phyloP scores from a whole-genome alignment of 2,329 filamentous ascomycete genomes.

The Trichoderma semiorbis region DNA sequence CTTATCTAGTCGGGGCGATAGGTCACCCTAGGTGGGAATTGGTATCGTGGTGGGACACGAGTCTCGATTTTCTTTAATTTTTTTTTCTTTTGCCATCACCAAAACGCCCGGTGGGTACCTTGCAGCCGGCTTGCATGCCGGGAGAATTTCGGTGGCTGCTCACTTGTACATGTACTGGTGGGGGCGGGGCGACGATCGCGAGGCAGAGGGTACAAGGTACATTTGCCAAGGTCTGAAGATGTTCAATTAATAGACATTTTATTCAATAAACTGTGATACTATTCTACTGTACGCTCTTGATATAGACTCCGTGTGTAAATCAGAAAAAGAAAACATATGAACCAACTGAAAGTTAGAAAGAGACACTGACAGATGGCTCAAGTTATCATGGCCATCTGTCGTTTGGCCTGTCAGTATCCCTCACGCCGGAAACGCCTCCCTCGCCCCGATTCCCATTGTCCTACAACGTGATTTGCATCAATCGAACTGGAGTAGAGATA shows the following conservation, averaged over 20 bases:
- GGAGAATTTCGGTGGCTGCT: constrained; percentile 14
- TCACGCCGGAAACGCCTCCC: constrained; percentile 12
- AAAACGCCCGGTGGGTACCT: neutral
- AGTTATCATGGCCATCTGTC: neutral
- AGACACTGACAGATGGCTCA: neutral
- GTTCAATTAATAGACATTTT: neutral
- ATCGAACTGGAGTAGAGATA: neutral
- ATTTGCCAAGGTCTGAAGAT: neutral
- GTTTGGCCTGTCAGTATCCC: neutral
- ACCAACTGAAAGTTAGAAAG: neutral
- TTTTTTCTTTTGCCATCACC: constrained; percentile 6
- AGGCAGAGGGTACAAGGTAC: neutral
- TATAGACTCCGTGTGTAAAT: constrained; percentile 3
- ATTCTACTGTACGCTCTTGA: neutral
- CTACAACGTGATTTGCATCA: constrained; percentile 7
- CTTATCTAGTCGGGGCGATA: neutral
- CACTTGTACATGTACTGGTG: neutral
- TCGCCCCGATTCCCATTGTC: constrained; percentile 5
- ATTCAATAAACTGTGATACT: neutral
- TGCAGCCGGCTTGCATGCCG: constrained; percentile 9
- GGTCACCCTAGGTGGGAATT: neutral
- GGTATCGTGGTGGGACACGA: constrained; percentile 16
- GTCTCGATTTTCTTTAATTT: neutral
- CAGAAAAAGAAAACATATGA: constrained; percentile 6
- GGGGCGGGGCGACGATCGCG: neutral